Evolutionary conservation across 345 rosid genomes (phyloP).

Genomic region (Garcia nutans): DNA sequence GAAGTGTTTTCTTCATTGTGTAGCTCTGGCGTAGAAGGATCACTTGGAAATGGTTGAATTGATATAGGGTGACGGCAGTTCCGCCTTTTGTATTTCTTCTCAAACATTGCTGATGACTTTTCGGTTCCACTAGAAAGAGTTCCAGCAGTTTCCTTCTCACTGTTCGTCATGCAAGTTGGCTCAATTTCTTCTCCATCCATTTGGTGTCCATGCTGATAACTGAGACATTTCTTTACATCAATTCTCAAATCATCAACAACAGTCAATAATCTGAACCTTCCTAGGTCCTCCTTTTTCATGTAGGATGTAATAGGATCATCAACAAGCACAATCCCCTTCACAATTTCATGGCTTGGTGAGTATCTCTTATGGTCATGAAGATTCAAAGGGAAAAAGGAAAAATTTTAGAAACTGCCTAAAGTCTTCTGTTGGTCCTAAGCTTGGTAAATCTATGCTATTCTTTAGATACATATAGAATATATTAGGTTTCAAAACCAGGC

Average conservation of each 20-base stretch:
- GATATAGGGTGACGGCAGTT: not conserved
- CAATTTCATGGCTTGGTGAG: constrained; percentile 36
- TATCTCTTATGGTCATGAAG: constrained; percentile 52
- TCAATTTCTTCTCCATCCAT: constrained; percentile 20
- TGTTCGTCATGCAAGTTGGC: constrained; percentile 15
- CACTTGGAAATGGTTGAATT: not conserved
- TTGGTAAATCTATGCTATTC: constrained; percentile 38
- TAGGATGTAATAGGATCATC: constrained; percentile 42
- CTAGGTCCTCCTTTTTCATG: constrained; percentile 36
- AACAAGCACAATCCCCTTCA: constrained; percentile 56
- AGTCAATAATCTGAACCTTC: constrained; percentile 46
- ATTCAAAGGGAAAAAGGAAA: constrained; percentile 49
- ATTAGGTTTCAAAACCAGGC: constrained; percentile 38
- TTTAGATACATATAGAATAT: constrained; percentile 44
- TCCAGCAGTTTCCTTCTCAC: constrained; percentile 14
- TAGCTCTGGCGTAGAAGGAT: constrained; percentile 2
- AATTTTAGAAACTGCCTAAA: constrained; percentile 39
- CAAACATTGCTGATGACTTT: constrained; percentile 20
- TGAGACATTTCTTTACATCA: constrained; percentile 34
- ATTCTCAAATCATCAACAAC: constrained; percentile 43
- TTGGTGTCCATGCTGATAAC: constrained; percentile 26
- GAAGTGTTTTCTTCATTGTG: constrained; percentile 8
- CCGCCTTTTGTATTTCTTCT: constrained; percentile 17
- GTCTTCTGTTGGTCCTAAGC: constrained; percentile 24
- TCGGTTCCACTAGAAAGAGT: constrained; percentile 11